Evolutionary conservation across 495 filamentous ascomycete genomes (phyloP).

Genomic region (Xylaria acuta): DNA sequence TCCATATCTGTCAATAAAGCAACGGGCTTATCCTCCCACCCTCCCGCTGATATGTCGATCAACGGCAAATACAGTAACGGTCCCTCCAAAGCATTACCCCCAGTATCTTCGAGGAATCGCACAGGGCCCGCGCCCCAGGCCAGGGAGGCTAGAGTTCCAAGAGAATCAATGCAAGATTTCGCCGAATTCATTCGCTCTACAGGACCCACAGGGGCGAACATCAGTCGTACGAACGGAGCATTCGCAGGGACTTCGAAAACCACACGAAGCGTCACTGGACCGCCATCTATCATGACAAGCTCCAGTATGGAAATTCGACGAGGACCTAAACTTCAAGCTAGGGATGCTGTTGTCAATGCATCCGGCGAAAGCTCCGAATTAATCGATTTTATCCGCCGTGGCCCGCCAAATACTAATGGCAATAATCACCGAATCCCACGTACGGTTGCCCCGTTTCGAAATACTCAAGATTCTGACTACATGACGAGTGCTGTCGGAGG

Average conservation of each 20-base stretch:
- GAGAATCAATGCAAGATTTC: constrained; percentile 75
- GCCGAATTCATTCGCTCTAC: constrained; percentile 86
- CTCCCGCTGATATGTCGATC: constrained; percentile 43
- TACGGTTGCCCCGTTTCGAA: constrained; percentile 83
- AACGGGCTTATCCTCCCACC: constrained; percentile 45
- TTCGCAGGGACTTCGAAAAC: constrained; percentile 5
- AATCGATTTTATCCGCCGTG: constrained; percentile 92
- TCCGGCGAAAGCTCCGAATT: constrained; percentile 78
- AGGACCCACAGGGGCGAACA: constrained; percentile 62
- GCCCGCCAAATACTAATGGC: constrained; percentile 62
- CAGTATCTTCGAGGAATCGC: constrained; percentile 40
- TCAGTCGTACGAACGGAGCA: constrained; percentile 29
- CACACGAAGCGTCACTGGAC: constrained; percentile 34
- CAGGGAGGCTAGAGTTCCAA: constrained; percentile 69
- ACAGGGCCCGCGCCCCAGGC: constrained; percentile 55
- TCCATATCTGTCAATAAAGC: constrained; percentile 49
- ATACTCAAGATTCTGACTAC: constrained; percentile 85
- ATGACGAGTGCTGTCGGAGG: constrained; percentile 57
- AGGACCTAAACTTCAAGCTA: constrained; percentile 64
- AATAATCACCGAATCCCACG: constrained; percentile 73
- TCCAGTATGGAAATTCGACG: constrained; percentile 47
- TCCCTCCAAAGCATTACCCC: constrained; percentile 38
- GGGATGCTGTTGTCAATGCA: constrained; percentile 66
- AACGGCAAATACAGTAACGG: constrained; percentile 35
- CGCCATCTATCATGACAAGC: constrained; percentile 38